phyloP scores from a whole-genome alignment of 179 eudicot species.

The Gypsophila paniculata region DNA sequence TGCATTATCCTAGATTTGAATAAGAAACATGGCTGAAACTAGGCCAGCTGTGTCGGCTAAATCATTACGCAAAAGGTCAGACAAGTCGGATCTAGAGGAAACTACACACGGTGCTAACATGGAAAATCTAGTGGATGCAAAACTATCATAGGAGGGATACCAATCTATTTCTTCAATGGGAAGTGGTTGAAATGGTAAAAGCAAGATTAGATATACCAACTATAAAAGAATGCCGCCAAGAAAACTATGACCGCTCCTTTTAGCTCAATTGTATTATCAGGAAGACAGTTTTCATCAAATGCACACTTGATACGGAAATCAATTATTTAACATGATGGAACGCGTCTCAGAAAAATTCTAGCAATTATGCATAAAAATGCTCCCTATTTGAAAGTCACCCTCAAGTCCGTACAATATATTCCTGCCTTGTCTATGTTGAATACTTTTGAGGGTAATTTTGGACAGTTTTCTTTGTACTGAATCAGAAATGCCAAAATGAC shows the following conservation, averaged over 20 bases:
- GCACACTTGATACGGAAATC: neutral
- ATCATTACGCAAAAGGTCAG: slow-evolving; percentile 20
- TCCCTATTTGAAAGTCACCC: neutral
- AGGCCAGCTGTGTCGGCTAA: slow-evolving; percentile 27
- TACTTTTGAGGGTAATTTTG: neutral
- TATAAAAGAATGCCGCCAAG: slow-evolving; percentile 14
- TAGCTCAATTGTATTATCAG: neutral
- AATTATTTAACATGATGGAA: neutral
- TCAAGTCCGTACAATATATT: neutral
- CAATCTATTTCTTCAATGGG: slow-evolving; percentile 6
- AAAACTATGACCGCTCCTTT: slow-evolving; percentile 10
- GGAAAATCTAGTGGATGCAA: slow-evolving; percentile 29
- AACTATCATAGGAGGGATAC: slow-evolving; percentile 7
- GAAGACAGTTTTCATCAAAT: slow-evolving; percentile 7
- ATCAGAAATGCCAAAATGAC: neutral
- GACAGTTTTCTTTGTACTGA: neutral
- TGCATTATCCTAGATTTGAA: slow-evolving; percentile 17
- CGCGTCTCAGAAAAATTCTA: neutral
- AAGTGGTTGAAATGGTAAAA: slow-evolving; percentile 19
- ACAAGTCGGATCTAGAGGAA: slow-evolving; percentile 21
- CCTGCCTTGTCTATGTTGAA: neutral
- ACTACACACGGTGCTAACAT: slow-evolving; percentile 20
- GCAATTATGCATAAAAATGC: neutral
- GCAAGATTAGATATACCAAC: neutral
- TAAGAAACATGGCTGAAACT: slow-evolving; percentile 27